phyloP scores from a whole-genome alignment of 345 rosid genomes.

The Gossypium thurberi region DNA sequence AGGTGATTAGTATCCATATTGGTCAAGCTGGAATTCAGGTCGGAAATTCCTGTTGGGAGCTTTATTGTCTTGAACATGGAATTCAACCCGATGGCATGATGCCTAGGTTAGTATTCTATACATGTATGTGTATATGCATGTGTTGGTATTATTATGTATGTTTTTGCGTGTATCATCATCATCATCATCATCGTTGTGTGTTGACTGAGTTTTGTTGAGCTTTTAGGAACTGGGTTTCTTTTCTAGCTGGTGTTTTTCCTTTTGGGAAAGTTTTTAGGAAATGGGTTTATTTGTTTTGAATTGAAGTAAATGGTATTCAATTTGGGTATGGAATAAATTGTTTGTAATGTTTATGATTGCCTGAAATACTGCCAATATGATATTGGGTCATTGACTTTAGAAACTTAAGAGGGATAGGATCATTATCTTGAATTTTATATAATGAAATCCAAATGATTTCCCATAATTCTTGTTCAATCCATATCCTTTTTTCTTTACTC shows the following conservation, averaged over 20 bases:
- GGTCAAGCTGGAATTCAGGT: conserved; percentile 79
- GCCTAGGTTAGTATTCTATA: conserved; percentile 36
- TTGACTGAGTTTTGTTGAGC: not conserved
- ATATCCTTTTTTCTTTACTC: not conserved
- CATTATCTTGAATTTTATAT: not conserved
- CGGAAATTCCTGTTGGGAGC: conserved; percentile 76
- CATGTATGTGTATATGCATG: not conserved
- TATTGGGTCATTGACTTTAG: not conserved
- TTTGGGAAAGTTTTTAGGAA: not conserved
- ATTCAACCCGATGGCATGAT: conserved; percentile 57
- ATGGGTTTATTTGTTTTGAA: not conserved
- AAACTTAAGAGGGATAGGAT: not conserved
- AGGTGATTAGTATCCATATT: conserved; percentile 57
- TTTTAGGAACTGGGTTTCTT: not conserved
- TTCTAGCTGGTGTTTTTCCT: not conserved
- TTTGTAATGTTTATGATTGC: not conserved
- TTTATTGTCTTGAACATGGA: conserved; percentile 72
- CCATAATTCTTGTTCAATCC: not conserved
- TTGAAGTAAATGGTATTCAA: not conserved
- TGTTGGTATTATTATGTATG: not conserved
- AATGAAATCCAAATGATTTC: not conserved
- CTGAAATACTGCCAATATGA: not conserved
- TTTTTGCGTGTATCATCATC: not conserved
- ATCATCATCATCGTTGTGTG: not conserved
- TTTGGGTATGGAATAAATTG: not conserved